These are phyloP conservation scores for Plasmodium billcollinsi DNA, from an alignment of 169 alveolate genomes.

Conservation along the genomic window DNA sequence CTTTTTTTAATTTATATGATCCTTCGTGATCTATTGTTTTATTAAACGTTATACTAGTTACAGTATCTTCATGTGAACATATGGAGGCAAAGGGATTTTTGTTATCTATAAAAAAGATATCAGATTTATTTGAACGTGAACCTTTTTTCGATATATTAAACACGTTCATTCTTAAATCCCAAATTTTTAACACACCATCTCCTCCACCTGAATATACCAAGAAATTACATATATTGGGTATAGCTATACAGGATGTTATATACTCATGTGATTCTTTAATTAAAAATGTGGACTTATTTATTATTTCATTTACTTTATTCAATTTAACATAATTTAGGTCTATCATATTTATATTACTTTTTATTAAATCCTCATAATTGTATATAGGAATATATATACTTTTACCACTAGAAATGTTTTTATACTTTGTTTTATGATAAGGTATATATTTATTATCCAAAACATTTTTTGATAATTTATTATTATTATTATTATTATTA, in stretches of 20 bases:
- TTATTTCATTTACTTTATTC: slow-evolving; percentile 30
- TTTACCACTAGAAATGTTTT: slow-evolving; percentile 34
- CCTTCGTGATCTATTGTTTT: slow-evolving; percentile 41
- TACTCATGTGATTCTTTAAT: slow-evolving; percentile 63
- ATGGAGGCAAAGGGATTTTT: slow-evolving; percentile 74
- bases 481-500: neutral
- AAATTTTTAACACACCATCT: slow-evolving; percentile 83
- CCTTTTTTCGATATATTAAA: slow-evolving; percentile 13
- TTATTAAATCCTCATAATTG: slow-evolving; percentile 53
- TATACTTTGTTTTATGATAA: slow-evolving; percentile 35
- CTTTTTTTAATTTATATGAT: slow-evolving; percentile 21
- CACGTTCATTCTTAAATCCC: slow-evolving; percentile 83
- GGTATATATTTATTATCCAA: slow-evolving; percentile 47
- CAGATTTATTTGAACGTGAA: neutral
- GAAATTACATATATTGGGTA: slow-evolving; percentile 68
- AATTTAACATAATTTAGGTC: slow-evolving; percentile 49
- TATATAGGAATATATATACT: slow-evolving; percentile 54
- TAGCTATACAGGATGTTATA: slow-evolving; percentile 53
- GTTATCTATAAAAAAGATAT: slow-evolving; percentile 15
- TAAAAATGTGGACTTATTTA: slow-evolving; percentile 34
- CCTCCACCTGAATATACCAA: slow-evolving; percentile 84
- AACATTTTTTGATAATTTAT: neutral
- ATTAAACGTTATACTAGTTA: slow-evolving; percentile 70
- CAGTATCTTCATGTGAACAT: slow-evolving; percentile 68
- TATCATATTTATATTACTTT: slow-evolving; percentile 51